Percentiles rank a stretch among this genome's conserved stretches.
Conservation (phyloP, 2,329 filamentous ascomycete genomes). For the Aspergillus pseudotamarii region DNA sequence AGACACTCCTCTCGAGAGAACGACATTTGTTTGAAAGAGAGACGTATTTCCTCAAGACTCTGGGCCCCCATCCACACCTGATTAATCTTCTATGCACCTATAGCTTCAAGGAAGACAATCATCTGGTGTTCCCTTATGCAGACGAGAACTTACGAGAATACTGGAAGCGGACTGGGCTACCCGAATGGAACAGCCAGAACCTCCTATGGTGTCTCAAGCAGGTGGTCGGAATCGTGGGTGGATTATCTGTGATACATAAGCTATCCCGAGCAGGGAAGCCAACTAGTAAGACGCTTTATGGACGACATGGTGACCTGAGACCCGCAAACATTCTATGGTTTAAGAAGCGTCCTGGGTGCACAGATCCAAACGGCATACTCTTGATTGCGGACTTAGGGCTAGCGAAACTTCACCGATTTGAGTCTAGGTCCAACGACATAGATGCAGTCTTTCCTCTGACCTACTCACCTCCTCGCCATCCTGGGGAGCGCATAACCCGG, state of each 20-base stretch:
- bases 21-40: constrained; percentile 2
- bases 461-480: constrained; percentile 41
- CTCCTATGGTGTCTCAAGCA: constrained; percentile 32
- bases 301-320: constrained; percentile 41
- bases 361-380: constrained; percentile 21
- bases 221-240: constrained; percentile 30
- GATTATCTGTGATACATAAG: constrained; percentile 27
- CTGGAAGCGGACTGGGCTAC: constrained; percentile 23
- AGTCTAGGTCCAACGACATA: constrained; percentile 31
- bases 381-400: constrained; percentile 41
- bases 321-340: constrained; percentile 43
- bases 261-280: constrained; percentile 6
- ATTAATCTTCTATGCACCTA: constrained; percentile 34
- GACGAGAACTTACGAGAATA: constrained; percentile 27
- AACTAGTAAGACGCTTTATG: constrained; percentile 22
- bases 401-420: constrained; percentile 35
- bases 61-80: constrained; percentile 21
- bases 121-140: constrained; percentile 35
- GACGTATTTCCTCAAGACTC: background rate
- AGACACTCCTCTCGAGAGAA: background rate
- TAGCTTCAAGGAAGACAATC: constrained; percentile 19
- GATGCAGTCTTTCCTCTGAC: constrained; percentile 25
- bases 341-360: background rate
- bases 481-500: constrained; percentile 22
- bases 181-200: constrained; percentile 15